These are phyloP conservation scores for Cystobasidiaceae sp. DNA, from an alignment of 1,284 basidiomycete genomes.

Conservation along the genomic window DNA sequence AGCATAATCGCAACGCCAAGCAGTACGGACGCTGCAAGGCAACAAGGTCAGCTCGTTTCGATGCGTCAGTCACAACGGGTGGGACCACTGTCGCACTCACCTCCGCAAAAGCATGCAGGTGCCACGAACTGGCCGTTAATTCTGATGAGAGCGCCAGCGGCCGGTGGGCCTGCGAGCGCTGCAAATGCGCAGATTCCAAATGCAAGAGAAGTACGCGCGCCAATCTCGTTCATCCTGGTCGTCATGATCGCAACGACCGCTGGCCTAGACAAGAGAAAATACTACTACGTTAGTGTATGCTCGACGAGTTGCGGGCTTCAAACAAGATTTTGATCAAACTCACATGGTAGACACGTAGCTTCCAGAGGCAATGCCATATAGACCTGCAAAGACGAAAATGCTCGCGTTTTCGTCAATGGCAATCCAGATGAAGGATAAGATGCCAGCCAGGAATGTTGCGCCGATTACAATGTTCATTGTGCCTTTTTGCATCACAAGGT, in stretches of 20 bases:
- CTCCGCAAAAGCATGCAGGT: conserved; percentile 21
- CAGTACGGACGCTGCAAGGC: neutral
- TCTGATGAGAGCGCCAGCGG: conserved; percentile 8
- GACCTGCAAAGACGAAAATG: conserved; percentile 14
- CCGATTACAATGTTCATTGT: conserved; percentile 15
- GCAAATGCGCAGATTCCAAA: conserved; percentile 21
- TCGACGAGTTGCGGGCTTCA: too few species aligned
- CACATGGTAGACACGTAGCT: conserved; percentile 22
- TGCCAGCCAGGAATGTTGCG: conserved; percentile 4
- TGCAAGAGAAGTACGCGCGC: conserved; percentile 10
- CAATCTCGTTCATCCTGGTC: conserved; percentile 19
- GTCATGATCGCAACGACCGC: conserved; percentile 21
- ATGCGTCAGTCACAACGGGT: neutral
- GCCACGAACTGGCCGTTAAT: neutral
- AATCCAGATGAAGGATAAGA: conserved; percentile 21
- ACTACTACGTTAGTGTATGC: too few species aligned
- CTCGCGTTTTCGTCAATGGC: neutral
- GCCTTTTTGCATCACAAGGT: neutral
- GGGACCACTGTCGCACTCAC: neutral
- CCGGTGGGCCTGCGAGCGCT: conserved; percentile 10
- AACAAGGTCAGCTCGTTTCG: too few species aligned
- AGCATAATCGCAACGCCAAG: neutral
- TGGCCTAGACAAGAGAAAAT: neutral
- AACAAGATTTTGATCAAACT: too few species aligned
- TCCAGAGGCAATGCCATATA: conserved; percentile 17